Base-by-base conservation (phyloP, 2,329 filamentous ascomycete genomes). In the Paraphoma sp. region DNA sequence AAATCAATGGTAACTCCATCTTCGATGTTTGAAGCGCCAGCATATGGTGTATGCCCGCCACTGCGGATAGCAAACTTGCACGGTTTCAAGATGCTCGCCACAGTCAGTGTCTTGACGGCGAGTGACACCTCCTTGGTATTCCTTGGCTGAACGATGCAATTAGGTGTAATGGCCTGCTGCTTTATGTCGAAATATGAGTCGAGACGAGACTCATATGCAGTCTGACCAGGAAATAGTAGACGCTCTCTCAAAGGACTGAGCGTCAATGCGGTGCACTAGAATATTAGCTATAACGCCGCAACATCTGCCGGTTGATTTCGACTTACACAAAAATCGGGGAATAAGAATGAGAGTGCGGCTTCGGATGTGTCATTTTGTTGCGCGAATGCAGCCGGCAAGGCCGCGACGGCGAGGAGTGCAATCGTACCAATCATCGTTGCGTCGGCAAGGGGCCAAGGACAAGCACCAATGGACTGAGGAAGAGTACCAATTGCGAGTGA, bases 1-100 rank as follows among this genome's bases (percentile, higher is more conserved):
- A 74, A 28, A 31, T 74, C 70, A 14, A 73, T 56, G 0, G 68
- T 71, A 3, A 74, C 65, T 5, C 71, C 71, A 28, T 63, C 54
- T 9, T 70, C 49, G 14, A 72, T 72, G 9, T 72, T 72, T 0
- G 68, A 68, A 7, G 66, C 64, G 11, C 70, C 71, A 23, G 59
- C 56, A 43, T 64, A 65, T 1, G 62, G 64, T 5, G 61, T 67
- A 30, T 72, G 69, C 14, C 71, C 67, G 9, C 64, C 67, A 40
- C 67, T 67, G 3, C 66, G 67, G 28, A 70, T 60, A 0, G 68
- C 68, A 31, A 70, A 68, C 11, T 60, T 60, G 58, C 66, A 67
- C 0, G 46, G 45, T 30, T 55, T 60, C 4, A 33, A 14, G 3
- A 31, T 42, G 30, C 46, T 54, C 2, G 50, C 45, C 3, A 42